phyloP scores from a whole-genome alignment of 495 filamentous ascomycete genomes.

The Neurospora sp. region DNA sequence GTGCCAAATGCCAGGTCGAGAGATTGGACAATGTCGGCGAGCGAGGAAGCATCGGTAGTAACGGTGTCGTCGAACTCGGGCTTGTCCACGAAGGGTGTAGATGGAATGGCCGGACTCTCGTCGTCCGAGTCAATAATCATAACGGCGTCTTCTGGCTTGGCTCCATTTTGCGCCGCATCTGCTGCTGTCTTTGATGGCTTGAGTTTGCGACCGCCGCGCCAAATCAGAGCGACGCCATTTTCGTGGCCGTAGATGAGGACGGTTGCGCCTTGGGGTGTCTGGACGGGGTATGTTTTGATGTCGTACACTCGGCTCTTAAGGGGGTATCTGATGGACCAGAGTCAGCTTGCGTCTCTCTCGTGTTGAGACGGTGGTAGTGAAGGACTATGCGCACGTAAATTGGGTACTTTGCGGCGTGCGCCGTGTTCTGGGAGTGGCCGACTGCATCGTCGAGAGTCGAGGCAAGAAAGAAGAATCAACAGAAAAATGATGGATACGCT shows the following conservation, averaged over 20 bases:
- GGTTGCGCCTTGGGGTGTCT: conserved; percentile 72
- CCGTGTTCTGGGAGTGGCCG: conserved; percentile 15
- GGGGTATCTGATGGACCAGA: conserved; percentile 49
- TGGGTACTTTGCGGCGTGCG: conserved; percentile 29
- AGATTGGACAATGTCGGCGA: conserved; percentile 48
- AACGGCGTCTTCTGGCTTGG: conserved; percentile 42
- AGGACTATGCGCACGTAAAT: conserved; percentile 13
- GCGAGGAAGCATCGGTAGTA: conserved; percentile 29
- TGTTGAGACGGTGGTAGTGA: not conserved
- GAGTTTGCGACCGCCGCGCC: conserved; percentile 67
- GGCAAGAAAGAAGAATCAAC: not conserved
- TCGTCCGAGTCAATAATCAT: conserved; percentile 80
- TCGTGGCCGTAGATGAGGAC: conserved; percentile 77
- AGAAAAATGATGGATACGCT: not conserved
- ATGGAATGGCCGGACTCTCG: conserved; percentile 33
- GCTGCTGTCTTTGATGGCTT: conserved; percentile 30
- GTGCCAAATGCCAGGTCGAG: conserved; percentile 60
- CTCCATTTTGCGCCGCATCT: conserved; percentile 32
- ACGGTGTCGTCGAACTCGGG: conserved; percentile 39
- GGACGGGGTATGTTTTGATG: conserved; percentile 64
- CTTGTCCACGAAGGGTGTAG: conserved; percentile 29
- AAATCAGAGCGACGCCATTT: conserved; percentile 64
- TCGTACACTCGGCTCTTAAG: conserved; percentile 63
- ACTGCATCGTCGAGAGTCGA: conserved; percentile 13
- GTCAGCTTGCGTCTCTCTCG: conserved; percentile 2